These are phyloP conservation scores for Botrytis paeoniae DNA, from an alignment of 2,329 filamentous ascomycete species.

Conservation along the genomic window DNA sequence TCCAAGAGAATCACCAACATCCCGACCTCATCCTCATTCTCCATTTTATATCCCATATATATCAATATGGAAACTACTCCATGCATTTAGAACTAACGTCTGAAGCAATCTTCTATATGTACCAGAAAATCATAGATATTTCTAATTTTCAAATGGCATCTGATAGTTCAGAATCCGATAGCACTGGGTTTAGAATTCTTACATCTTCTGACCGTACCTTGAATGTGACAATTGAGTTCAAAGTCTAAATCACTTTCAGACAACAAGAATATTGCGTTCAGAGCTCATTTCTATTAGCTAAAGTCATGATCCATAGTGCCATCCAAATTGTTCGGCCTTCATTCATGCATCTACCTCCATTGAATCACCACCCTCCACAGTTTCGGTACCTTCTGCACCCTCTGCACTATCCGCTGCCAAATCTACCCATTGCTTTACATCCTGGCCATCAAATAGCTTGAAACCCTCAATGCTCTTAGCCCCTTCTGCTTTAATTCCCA, in stretches of 20 bases:
- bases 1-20: neutral
- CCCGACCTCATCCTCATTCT: neutral
- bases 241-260: neutral
- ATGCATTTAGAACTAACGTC: neutral
- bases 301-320: conserved; percentile 5
- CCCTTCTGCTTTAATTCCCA: conserved; percentile 57
- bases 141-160: neutral
- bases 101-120: neutral
- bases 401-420: conserved; percentile 58
- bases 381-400: conserved; percentile 29
- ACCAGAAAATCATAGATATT: neutral
- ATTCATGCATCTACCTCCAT: conserved; percentile 46
- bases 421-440: conserved; percentile 83
- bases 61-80: neutral
- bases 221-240: neutral
- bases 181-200: neutral
- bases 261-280: neutral
- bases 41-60: neutral
- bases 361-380: conserved; percentile 35
- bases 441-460: conserved; percentile 85
- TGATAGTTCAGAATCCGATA: neutral
- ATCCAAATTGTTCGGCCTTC: neutral
- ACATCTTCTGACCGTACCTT: neutral
- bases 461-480: conserved; percentile 70
- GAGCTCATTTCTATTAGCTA: neutral